A percentile compares a stretch with the other conserved stretches of the same genome.
phyloP scores from a whole-genome alignment of 768 basidiomycete species.

The Candolleomyces eurysporus region DNA sequence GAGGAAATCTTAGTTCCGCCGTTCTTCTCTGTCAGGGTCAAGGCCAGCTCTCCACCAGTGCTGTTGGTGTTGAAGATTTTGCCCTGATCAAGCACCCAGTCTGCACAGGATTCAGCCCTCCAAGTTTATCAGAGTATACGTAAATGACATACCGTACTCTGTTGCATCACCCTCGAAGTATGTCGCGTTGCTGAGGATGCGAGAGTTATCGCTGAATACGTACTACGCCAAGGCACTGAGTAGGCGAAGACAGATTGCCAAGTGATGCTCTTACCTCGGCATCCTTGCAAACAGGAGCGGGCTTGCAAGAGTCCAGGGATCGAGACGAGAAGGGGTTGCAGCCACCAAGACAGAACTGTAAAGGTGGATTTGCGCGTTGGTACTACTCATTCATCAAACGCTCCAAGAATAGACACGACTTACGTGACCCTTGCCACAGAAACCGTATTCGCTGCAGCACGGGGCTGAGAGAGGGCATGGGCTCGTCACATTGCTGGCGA shows the following conservation, averaged over 20 bases:
- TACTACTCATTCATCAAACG: not conserved
- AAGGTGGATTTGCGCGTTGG: not conserved
- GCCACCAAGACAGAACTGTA: slow-evolving; percentile 80
- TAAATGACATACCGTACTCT: slow-evolving; percentile 15
- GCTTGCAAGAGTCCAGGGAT: slow-evolving; percentile 61
- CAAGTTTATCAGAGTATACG: not conserved
- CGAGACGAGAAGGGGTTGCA: slow-evolving; percentile 77
- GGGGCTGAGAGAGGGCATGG: slow-evolving; percentile 45
- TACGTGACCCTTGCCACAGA: slow-evolving; percentile 47
- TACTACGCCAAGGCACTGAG: slow-evolving; percentile 35
- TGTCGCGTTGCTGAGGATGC: slow-evolving; percentile 64
- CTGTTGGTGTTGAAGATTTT: slow-evolving; percentile 62
- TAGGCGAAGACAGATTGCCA: not conserved
- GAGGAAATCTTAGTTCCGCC: slow-evolving; percentile 79
- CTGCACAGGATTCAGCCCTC: slow-evolving; percentile 27
- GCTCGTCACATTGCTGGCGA: slow-evolving; percentile 39
- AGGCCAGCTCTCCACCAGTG: slow-evolving; percentile 62
- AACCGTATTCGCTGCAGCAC: slow-evolving; percentile 59
- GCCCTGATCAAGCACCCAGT: slow-evolving; percentile 73
- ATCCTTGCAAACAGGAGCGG: slow-evolving; percentile 69
- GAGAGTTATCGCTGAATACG: slow-evolving; percentile 62
- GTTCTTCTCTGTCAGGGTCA: slow-evolving; percentile 66
- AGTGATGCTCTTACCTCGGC: slow-evolving; percentile 41
- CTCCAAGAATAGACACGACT: slow-evolving; percentile 14
- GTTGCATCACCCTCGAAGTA: slow-evolving; percentile 74